Evolutionary conservation across 2,329 filamentous ascomycete genomes (phyloP).

Genomic region (Ophiognomonia clavigignenti-juglandacearum): DNA sequence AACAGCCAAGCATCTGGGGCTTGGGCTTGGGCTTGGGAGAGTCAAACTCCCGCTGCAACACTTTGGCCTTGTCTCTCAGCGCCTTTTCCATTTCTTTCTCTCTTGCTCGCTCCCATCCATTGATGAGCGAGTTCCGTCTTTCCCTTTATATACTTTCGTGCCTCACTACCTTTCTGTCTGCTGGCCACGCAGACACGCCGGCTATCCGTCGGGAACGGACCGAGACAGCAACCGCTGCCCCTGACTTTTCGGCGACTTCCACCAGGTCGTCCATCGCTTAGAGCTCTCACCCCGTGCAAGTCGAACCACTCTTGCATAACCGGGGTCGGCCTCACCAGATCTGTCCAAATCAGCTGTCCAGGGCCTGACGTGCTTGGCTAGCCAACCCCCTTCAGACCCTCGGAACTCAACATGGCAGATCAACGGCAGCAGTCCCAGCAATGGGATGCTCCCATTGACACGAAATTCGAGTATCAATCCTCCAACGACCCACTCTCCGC

Average conservation of each 20-base stretch:
- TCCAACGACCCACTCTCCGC: conserved; percentile 10
- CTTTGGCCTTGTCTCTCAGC: neutral
- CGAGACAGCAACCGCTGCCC: neutral
- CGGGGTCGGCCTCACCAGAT: conserved; percentile 24
- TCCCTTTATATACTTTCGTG: too few relatives aligned
- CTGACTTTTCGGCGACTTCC: conserved; percentile 5
- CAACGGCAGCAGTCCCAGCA: conserved; percentile 21
- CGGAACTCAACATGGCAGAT: conserved; percentile 23
- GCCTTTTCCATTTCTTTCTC: neutral
- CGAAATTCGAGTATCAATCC: conserved; percentile 14
- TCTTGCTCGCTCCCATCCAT: neutral
- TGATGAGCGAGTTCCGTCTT: too few relatives aligned
- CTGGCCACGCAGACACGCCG: too few relatives aligned
- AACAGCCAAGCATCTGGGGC: too few relatives aligned
- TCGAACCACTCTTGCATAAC: conserved; percentile 30
- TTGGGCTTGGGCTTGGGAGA: too few relatives aligned
- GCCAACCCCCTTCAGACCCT: neutral
- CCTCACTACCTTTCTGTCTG: too few relatives aligned
- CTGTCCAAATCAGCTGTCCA: conserved; percentile 5
- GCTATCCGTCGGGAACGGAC: conserved; percentile 7
- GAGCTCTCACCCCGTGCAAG: conserved; percentile 24
- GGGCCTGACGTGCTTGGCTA: neutral
- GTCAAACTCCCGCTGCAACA: too few relatives aligned
- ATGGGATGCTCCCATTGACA: conserved; percentile 13
- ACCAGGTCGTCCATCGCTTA: conserved; percentile 21